Conservation (phyloP, 106 monocot species). For the Acanthochlamys bracteata region DNA sequence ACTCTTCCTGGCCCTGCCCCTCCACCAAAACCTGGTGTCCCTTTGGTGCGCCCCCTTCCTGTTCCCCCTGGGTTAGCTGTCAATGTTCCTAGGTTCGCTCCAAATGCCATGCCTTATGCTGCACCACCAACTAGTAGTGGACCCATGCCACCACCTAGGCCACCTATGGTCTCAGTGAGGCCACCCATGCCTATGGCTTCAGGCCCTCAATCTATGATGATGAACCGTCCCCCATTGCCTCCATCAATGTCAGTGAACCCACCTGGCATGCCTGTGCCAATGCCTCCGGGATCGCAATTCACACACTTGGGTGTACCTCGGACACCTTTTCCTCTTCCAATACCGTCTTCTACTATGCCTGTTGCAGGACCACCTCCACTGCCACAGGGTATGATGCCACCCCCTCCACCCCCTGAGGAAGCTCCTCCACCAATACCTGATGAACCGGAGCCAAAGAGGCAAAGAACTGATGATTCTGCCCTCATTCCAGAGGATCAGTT, state of each 20-base stretch:
- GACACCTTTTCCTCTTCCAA: conserved; percentile 37
- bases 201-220: no score
- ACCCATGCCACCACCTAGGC: conserved; percentile 23
- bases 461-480: conserved; percentile 58
- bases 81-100: conserved; percentile 60
- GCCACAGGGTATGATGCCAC: conserved; percentile 50
- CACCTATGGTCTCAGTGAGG: conserved; percentile 22
- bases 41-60: conserved; percentile 71
- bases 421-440: conserved; percentile 87
- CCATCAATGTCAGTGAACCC: conserved; percentile 37
- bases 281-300: conserved; percentile 69
- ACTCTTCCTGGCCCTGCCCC: conserved; percentile 70
- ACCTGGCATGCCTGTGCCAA: conserved; percentile 47
- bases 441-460: conserved; percentile 98
- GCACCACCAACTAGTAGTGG: conserved; percentile 18
- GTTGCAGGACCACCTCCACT: conserved; percentile 50
- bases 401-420: conserved; percentile 91
- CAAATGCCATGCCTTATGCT: conserved; percentile 37
- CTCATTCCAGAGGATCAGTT: conserved; percentile 93
- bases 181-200: conserved; percentile 16
- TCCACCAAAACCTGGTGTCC: conserved; percentile 53
- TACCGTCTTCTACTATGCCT: conserved; percentile 35
- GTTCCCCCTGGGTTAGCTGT: conserved; percentile 67
- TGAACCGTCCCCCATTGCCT: not conserved
- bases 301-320: conserved; percentile 28